Evolutionary conservation across 2,329 filamentous ascomycete species (phyloP).

Genomic region (Neocatenulostroma microsporum): DNA sequence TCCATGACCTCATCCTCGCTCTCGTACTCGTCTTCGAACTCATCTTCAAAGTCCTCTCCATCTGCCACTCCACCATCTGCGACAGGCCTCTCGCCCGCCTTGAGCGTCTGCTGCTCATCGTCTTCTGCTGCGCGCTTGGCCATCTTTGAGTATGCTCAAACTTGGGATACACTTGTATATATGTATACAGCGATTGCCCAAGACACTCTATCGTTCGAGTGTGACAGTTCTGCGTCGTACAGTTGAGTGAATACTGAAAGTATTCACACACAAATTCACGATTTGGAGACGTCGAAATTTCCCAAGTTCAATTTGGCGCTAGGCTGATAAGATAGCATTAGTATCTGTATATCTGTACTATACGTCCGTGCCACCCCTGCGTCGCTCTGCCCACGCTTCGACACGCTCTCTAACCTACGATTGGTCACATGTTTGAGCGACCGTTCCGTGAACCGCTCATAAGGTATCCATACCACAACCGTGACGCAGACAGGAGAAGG

Average conservation of each 20-base stretch:
- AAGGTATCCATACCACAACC: not conserved
- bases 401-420: too few species aligned
- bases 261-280: too few species aligned
- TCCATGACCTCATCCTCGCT: slow-evolving; percentile 82
- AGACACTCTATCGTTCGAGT: slow-evolving; percentile 18
- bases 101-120: slow-evolving; percentile 47
- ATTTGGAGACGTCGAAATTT: too few species aligned
- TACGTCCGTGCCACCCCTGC: too few species aligned
- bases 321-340: too few species aligned
- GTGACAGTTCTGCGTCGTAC: slow-evolving; percentile 17
- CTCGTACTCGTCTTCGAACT: slow-evolving; percentile 88
- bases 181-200: slow-evolving; percentile 24
- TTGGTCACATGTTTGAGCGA: slow-evolving; percentile 1
- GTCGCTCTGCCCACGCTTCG: too few species aligned
- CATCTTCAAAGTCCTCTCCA: slow-evolving; percentile 77
- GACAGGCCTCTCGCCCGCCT: slow-evolving; percentile 54
- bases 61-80: slow-evolving; percentile 44
- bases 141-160: slow-evolving; percentile 38
- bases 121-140: slow-evolving; percentile 53
- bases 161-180: slow-evolving; percentile 18
- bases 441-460: not conserved
- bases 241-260: too few species aligned
- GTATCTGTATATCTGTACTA: too few species aligned
- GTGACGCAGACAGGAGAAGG: too few species aligned
- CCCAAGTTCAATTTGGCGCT: too few species aligned